Conservation (phyloP, 1,284 basidiomycete species). For the Pascua sp. region DNA sequence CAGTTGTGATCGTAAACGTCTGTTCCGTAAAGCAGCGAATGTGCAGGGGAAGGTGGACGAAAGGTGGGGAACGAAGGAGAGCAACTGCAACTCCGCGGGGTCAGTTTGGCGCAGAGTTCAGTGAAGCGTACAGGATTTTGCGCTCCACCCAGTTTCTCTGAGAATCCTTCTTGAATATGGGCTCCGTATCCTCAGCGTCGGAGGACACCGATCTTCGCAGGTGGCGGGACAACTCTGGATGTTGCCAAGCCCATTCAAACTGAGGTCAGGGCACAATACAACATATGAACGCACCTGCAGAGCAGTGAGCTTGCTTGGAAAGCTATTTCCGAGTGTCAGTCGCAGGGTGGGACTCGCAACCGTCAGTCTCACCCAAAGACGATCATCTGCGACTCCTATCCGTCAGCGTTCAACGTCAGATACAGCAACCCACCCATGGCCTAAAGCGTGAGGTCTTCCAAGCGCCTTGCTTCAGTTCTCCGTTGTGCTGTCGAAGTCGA, state of each 20-base stretch:
- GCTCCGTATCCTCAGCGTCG: neutral
- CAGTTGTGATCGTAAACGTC: constrained; percentile 22
- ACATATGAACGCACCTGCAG: constrained; percentile 51
- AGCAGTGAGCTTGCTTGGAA: constrained; percentile 78
- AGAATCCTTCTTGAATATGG: constrained; percentile 38
- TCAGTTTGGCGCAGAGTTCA: neutral
- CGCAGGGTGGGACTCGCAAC: too few relatives aligned
- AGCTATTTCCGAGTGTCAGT: constrained; percentile 50
- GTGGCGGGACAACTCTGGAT: constrained; percentile 56
- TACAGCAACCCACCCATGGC: constrained; percentile 62
- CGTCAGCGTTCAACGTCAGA: neutral
- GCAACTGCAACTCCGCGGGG: constrained; percentile 35
- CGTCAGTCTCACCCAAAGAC: constrained; percentile 58
- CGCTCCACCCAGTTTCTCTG: constrained; percentile 37
- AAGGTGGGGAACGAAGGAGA: constrained; percentile 28
- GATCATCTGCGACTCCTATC: constrained; percentile 70
- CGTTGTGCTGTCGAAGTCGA: constrained; percentile 81
- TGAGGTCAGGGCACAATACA: constrained; percentile 41
- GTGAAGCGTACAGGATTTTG: constrained; percentile 38
- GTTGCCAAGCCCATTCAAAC: constrained; percentile 93
- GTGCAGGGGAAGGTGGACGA: constrained; percentile 28
- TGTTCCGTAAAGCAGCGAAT: constrained; percentile 66
- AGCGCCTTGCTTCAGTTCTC: constrained; percentile 70
- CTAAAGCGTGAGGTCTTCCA: constrained; percentile 65
- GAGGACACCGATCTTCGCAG: constrained; percentile 26